phyloP scores from a whole-genome alignment of 345 rosid genomes.

The Eucalyptus paniculata region DNA sequence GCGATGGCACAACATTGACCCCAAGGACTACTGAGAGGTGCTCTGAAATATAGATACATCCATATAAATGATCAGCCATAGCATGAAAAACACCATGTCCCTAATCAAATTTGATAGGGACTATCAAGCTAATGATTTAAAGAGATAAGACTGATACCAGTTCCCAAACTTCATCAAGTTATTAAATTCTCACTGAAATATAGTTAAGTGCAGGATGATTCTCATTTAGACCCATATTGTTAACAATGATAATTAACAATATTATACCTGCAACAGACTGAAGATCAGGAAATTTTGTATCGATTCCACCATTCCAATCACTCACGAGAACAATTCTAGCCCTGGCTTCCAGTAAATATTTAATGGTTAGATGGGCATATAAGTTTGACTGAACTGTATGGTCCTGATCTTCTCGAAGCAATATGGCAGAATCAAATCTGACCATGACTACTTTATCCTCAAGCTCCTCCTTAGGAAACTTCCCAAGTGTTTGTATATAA shows the following conservation, averaged over 20 bases:
- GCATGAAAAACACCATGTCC: neutral
- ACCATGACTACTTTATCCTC: slow-evolving; percentile 51
- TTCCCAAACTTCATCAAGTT: neutral
- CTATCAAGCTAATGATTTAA: neutral
- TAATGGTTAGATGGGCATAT: slow-evolving; percentile 28
- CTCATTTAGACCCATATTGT: neutral
- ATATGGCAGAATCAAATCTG: slow-evolving; percentile 43
- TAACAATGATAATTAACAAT: neutral
- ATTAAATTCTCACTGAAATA: neutral
- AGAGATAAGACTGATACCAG: neutral
- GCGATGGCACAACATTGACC: slow-evolving; percentile 16
- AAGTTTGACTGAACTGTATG: slow-evolving; percentile 13
- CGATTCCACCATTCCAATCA: slow-evolving; percentile 25
- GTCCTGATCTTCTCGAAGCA: slow-evolving; percentile 25
- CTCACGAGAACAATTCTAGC: slow-evolving; percentile 44
- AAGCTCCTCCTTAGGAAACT: slow-evolving; percentile 39
- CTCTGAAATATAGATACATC: slow-evolving; percentile 17
- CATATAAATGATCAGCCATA: neutral
- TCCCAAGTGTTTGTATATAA: slow-evolving; percentile 38
- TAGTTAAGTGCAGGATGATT: neutral
- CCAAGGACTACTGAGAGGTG: slow-evolving; percentile 27
- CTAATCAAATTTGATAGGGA: neutral
- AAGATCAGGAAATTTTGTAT: slow-evolving; percentile 9
- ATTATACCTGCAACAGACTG: slow-evolving; percentile 34
- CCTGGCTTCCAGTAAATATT: slow-evolving; percentile 30